Evolutionary conservation across 2,329 filamentous ascomycete genomes (phyloP).

Genomic region (Aspergillus cejpii): DNA sequence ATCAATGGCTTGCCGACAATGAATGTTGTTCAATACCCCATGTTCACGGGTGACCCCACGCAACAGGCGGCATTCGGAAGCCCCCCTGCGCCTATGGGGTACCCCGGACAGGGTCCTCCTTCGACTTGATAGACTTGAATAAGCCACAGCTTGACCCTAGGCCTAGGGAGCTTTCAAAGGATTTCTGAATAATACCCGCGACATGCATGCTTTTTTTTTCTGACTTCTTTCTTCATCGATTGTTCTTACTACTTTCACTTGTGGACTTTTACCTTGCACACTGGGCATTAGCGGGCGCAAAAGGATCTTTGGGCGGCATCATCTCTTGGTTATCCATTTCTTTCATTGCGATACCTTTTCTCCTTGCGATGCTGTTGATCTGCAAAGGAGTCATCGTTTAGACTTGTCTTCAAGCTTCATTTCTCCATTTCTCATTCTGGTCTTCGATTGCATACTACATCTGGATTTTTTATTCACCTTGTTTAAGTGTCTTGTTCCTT

Average conservation of each 20-base stretch:
- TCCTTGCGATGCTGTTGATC: neutral
- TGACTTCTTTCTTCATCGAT: conserved; percentile 8
- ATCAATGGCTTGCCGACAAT: conserved; percentile 27
- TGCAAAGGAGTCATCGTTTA: neutral
- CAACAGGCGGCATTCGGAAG: conserved; percentile 25
- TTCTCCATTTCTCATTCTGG: neutral
- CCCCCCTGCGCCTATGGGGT: conserved; percentile 27
- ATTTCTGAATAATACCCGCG: conserved; percentile 11
- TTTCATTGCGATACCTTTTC: conserved; percentile 10
- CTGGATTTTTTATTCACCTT: no score
- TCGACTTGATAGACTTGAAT: conserved; percentile 16
- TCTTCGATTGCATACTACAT: neutral
- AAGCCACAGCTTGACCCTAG: neutral
- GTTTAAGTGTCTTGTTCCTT: no score
- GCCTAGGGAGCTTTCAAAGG: neutral
- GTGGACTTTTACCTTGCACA: conserved; percentile 24
- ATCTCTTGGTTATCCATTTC: conserved; percentile 18
- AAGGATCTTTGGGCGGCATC: conserved; percentile 29
- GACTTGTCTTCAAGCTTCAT: neutral
- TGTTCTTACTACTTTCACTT: conserved; percentile 13
- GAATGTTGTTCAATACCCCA: conserved; percentile 30
- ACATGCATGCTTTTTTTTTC: conserved; percentile 10
- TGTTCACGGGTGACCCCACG: conserved; percentile 25
- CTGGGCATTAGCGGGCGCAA: conserved; percentile 37
- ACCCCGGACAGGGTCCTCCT: conserved; percentile 23